A percentile compares a stretch with the other conserved stretches of the same genome.
Conservation (phyloP, 176 grass and related monocot genomes). For the Avena atlantica region DNA sequence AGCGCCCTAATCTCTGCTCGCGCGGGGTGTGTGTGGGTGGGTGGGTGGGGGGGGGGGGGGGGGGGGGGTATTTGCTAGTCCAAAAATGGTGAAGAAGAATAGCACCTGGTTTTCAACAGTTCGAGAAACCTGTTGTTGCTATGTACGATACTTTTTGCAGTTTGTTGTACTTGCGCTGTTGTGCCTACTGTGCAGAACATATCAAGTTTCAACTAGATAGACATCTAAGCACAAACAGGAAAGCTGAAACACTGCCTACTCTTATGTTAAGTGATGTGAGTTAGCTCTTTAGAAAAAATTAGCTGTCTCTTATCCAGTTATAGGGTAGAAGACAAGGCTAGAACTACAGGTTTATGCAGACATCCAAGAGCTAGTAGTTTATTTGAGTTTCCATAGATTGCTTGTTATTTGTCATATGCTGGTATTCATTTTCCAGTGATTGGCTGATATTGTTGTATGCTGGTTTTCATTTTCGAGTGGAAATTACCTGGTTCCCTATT, state of each 20-base stretch:
- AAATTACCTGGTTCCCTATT: neutral
- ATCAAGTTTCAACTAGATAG: constrained; percentile 38
- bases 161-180: constrained; percentile 26
- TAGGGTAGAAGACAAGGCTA: constrained; percentile 9
- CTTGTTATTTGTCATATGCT: constrained; percentile 24
- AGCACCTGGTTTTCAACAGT: neutral
- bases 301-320: constrained; percentile 17
- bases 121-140: neutral
- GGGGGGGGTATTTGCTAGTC: neutral
- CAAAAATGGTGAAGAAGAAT: neutral
- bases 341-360: constrained; percentile 16
- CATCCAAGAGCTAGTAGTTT: constrained; percentile 23
- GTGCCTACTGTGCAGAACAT: constrained; percentile 34
- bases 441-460: constrained; percentile 14
- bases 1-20: neutral
- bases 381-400: constrained; percentile 14
- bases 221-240: constrained; percentile 27
- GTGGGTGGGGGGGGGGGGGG: neutral
- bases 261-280: neutral
- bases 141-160: constrained; percentile 16
- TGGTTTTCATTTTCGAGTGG: constrained; percentile 22
- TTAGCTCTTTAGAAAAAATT: constrained; percentile 37
- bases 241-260: constrained; percentile 16
- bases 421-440: constrained; percentile 24
- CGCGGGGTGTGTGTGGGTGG: too few relatives aligned